A percentile compares a stretch with the other conserved stretches of the same genome.
These are phyloP conservation scores for Tetradesmus obliquus DNA, from an alignment of 139 green algal species.

Conservation along the genomic window DNA sequence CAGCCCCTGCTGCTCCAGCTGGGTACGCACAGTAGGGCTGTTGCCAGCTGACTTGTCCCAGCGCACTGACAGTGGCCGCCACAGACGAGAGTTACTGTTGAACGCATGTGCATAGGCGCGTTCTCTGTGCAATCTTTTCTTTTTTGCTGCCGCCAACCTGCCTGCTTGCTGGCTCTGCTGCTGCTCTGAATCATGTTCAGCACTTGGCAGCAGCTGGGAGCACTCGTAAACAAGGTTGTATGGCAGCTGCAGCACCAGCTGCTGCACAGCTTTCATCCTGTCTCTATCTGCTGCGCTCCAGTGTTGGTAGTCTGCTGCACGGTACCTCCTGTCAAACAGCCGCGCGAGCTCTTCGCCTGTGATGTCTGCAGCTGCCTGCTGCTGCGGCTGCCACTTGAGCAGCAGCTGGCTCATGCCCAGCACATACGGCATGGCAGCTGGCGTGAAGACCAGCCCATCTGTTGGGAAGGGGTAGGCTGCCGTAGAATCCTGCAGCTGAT, in stretches of 20 bases:
- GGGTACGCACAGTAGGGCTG: background rate
- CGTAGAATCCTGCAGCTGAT: constrained; percentile 6
- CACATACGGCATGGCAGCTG: constrained; percentile 44
- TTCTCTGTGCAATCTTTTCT: background rate
- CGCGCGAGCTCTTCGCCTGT: background rate
- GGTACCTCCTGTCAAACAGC: background rate
- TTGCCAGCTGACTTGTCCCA: constrained; percentile 53
- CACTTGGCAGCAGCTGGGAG: background rate
- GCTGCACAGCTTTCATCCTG: background rate
- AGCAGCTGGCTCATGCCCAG: constrained; percentile 58
- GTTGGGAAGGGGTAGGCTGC: constrained; percentile 39
- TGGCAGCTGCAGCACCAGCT: background rate
- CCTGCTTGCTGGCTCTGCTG: background rate
- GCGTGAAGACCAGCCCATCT: constrained; percentile 58
- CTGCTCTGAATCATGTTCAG: background rate
- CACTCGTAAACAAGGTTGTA: constrained; percentile 46
- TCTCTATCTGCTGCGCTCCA: background rate
- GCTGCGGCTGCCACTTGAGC: constrained; percentile 46
- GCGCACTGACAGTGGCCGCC: constrained; percentile 33
- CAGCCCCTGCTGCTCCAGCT: background rate
- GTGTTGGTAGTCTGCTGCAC: too few species aligned
- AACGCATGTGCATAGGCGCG: background rate
- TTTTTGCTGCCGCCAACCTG: background rate
- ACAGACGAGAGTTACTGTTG: background rate
- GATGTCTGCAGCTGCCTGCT: constrained; percentile 12